Percentiles rank a stretch among this genome's conserved stretches.
Evolutionary conservation across 108 stramenopile genomes (phyloP).

Genomic region (Mediolabrus comicus): DNA sequence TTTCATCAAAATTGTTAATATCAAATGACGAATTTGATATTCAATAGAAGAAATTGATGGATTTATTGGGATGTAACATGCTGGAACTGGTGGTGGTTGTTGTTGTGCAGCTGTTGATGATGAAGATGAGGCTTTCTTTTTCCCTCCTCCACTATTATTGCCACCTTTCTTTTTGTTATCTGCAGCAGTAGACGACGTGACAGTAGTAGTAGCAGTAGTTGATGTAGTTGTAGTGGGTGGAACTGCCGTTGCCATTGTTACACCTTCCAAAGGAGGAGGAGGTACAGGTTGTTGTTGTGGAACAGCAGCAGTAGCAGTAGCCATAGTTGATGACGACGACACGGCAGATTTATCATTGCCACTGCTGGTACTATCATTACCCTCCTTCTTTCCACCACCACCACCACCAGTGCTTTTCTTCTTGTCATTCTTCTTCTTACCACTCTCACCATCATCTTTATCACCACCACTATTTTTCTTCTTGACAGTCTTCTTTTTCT

Average conservation of each 20-base stretch:
- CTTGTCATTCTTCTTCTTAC: neutral
- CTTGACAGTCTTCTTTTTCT: neutral
- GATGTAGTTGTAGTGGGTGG: neutral
- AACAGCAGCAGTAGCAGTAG: neutral
- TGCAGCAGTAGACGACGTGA: neutral
- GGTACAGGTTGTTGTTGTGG: too few species aligned
- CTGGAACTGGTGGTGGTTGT: neutral
- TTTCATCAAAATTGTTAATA: neutral
- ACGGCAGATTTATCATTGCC: neutral
- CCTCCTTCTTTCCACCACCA: too few species aligned
- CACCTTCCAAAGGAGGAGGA: neutral
- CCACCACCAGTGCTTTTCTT: neutral
- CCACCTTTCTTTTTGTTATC: neutral
- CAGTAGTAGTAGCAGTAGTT: neutral
- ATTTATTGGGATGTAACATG: neutral
- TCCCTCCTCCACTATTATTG: neutral
- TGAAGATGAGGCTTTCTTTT: neutral
- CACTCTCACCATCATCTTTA: neutral
- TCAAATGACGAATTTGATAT: neutral
- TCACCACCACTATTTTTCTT: neutral
- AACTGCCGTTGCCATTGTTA: neutral
- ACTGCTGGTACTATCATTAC: neutral
- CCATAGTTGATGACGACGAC: too few species aligned
- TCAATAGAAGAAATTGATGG: neutral
- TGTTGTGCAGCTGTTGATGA: neutral